Evolutionary conservation across 2,329 filamentous ascomycete genomes (phyloP).

Genomic region (Chrysoporthe austroafricana): DNA sequence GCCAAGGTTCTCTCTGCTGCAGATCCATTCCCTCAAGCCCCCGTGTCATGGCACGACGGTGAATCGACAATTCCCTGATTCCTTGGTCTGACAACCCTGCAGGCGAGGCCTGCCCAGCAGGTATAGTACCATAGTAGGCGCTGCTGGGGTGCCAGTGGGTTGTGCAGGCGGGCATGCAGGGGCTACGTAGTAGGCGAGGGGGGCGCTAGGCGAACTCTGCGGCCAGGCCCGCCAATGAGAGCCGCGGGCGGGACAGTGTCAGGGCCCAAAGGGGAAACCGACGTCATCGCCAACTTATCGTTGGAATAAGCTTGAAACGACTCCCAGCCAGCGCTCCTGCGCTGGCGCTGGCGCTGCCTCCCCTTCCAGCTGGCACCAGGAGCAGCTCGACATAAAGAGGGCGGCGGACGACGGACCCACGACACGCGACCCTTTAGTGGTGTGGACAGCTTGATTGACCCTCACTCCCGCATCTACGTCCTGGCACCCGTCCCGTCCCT

Average conservation of each 20-base stretch:
- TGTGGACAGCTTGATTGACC: not conserved
- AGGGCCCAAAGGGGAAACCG: conserved; percentile 15
- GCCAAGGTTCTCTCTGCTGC: conserved; percentile 3
- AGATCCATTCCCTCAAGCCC: not conserved
- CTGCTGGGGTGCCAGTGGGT: no score
- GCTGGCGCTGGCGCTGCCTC: not conserved
- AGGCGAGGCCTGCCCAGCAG: no score
- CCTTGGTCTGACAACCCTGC: not conserved
- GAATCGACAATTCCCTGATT: not conserved
- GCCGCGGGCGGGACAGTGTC: not conserved
- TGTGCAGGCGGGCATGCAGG: no score
- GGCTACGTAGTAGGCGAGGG: no score
- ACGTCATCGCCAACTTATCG: conserved; percentile 13
- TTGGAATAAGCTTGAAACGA: conserved; percentile 18
- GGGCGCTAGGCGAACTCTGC: no score
- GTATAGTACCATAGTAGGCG: no score
- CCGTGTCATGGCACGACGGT: not conserved
- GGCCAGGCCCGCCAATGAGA: not conserved
- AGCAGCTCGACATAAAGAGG: not conserved
- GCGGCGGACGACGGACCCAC: not conserved
- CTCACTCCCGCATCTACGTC: not conserved
- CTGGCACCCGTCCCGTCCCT: not conserved
- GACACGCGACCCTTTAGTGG: not conserved
- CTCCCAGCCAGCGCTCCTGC: not conserved
- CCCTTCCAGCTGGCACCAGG: no score